These are phyloP conservation scores for Lentinula guzmanii DNA, from an alignment of 768 basidiomycete genomes.

Conservation along the genomic window DNA sequence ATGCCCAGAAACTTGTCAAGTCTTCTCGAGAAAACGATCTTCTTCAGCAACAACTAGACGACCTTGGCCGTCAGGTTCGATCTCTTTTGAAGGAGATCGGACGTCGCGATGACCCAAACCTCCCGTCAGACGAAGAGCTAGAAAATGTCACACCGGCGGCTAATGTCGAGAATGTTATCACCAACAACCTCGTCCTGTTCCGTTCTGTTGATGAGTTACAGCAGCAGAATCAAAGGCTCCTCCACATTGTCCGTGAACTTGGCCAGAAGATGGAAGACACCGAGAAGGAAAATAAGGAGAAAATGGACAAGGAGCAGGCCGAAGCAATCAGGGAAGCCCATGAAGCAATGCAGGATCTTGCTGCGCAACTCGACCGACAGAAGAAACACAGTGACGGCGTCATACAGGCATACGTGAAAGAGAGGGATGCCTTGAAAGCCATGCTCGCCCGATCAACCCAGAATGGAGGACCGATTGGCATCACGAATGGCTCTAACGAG, in stretches of 20 bases:
- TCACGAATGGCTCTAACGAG: constrained; percentile 27
- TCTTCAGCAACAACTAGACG: constrained; percentile 69
- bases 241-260: constrained; percentile 79
- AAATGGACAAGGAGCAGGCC: constrained; percentile 66
- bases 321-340: constrained; percentile 86
- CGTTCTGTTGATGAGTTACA: constrained; percentile 75
- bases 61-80: constrained; percentile 83
- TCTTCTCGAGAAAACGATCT: constrained; percentile 59
- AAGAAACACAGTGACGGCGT: constrained; percentile 64
- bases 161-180: constrained; percentile 76
- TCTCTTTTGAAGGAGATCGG: constrained; percentile 72
- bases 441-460: constrained; percentile 59
- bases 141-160: constrained; percentile 34
- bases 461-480: constrained; percentile 10
- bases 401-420: constrained; percentile 79
- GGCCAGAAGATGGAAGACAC: constrained; percentile 81
- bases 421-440: constrained; percentile 77
- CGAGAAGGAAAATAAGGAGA: constrained; percentile 68
- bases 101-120: constrained; percentile 76
- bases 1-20: constrained; percentile 55
- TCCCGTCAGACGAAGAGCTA: constrained; percentile 67
- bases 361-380: constrained; percentile 72
- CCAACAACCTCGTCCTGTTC: constrained; percentile 86
- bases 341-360: constrained; percentile 75
- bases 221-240: constrained; percentile 84